A percentile compares a stretch with the other conserved stretches of the same genome.
Conservation (phyloP, 1,139 yeast species). For the Geotrichum restrictum region DNA sequence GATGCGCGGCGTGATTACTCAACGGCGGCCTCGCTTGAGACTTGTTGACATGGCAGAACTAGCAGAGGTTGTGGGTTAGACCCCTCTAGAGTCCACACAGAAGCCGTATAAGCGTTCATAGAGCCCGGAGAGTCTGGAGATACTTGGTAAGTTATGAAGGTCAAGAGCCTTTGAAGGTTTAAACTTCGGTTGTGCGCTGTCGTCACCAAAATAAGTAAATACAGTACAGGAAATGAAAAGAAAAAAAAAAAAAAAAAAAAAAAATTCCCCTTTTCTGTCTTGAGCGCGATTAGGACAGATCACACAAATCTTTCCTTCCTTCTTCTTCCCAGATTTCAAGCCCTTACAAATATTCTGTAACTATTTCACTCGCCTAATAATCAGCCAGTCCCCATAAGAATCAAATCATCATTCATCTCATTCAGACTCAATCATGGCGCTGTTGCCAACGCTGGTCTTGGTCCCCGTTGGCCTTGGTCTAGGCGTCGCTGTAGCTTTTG, state of each 20-base stretch:
- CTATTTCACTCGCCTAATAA: neutral
- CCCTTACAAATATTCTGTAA: neutral
- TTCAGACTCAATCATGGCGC: neutral
- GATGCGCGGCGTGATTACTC: no score
- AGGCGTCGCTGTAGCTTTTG: neutral
- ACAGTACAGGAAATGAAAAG: neutral
- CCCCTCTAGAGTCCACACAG: no score
- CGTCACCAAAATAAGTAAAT: neutral
- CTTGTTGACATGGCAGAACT: no score
- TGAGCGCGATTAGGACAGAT: constrained; percentile 3
- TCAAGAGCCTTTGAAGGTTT: neutral
- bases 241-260: neutral
- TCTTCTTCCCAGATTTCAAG: neutral
- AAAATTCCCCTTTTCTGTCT: neutral
- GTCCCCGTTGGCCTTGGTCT: constrained; percentile 2
- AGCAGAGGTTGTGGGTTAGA: no score
- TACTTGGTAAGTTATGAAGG: no score
- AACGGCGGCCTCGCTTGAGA: no score
- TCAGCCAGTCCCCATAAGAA: neutral
- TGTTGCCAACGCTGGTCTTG: neutral
- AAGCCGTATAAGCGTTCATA: no score
- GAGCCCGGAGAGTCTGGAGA: no score
- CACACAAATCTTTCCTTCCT: neutral
- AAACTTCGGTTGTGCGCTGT: constrained; percentile 4
- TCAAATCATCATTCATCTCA: neutral